Percentiles rank a stretch among this genome's conserved stretches.
Evolutionary conservation across 306 rosid species (phyloP).

Genomic region (Prunus mume): DNA sequence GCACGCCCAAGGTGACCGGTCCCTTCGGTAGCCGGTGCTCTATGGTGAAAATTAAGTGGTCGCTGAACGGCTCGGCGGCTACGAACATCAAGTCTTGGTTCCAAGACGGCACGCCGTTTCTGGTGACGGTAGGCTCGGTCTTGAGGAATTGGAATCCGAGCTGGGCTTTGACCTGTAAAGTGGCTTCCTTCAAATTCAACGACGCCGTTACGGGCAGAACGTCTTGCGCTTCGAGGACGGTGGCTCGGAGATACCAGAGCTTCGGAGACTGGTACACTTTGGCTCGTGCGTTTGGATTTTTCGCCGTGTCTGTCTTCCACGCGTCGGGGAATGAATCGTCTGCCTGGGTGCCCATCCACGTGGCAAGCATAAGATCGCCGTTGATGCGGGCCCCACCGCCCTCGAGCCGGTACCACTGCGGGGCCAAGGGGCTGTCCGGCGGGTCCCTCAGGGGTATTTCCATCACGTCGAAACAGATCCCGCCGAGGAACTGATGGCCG

Average conservation of each 20-base stretch:
- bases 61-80: slow-evolving; percentile 67
- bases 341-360: slow-evolving; percentile 90
- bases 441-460: slow-evolving; percentile 84
- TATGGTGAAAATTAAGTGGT: slow-evolving; percentile 39
- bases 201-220: slow-evolving; percentile 27
- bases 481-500: slow-evolving; percentile 49
- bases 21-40: slow-evolving; percentile 54
- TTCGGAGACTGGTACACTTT: slow-evolving; percentile 83
- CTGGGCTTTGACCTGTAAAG: slow-evolving; percentile 59
- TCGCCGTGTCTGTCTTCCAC: slow-evolving; percentile 60
- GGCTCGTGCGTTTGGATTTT: slow-evolving; percentile 43
- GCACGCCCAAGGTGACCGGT: slow-evolving; percentile 31
- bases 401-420: slow-evolving; percentile 87
- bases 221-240: slow-evolving; percentile 76
- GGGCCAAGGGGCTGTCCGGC: slow-evolving; percentile 81
- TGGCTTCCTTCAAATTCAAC: slow-evolving; percentile 34
- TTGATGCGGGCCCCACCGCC: slow-evolving; percentile 49
- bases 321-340: slow-evolving; percentile 82
- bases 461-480: slow-evolving; percentile 68
- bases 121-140: slow-evolving; percentile 32
- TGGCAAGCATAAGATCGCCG: slow-evolving; percentile 88
- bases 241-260: slow-evolving; percentile 79
- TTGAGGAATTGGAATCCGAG: slow-evolving; percentile 60
- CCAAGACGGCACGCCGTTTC: slow-evolving; percentile 56
- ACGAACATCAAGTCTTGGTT: slow-evolving; percentile 77